phyloP scores from a whole-genome alignment of 179 eudicot genomes.

The Vitellaria paradoxa region DNA sequence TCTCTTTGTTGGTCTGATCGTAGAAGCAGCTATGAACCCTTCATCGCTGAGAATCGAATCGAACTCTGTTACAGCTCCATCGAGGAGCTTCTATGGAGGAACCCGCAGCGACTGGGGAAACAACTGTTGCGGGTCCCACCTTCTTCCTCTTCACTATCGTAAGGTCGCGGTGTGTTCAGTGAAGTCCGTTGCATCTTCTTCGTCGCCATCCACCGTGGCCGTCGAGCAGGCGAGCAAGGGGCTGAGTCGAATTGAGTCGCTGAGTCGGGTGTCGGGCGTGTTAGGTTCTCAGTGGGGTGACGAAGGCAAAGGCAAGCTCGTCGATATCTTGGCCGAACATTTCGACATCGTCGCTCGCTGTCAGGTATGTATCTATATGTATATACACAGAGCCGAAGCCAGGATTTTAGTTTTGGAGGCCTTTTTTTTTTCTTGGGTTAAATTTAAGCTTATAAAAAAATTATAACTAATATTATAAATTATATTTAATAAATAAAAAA shows the following conservation, averaged over 20 bases:
- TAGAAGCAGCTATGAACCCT: slow-evolving; percentile 27
- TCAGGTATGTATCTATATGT: slow-evolving; percentile 44
- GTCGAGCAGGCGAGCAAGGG: slow-evolving; percentile 24
- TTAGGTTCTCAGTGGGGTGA: slow-evolving; percentile 97
- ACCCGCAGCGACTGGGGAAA: not conserved
- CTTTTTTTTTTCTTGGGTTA: no score
- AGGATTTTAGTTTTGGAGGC: no score
- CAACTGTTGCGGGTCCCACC: not conserved
- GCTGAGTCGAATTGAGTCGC: slow-evolving; percentile 50
- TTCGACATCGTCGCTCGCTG: slow-evolving; percentile 96
- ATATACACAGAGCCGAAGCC: no score
- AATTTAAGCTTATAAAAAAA: no score
- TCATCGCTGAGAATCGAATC: slow-evolving; percentile 27
- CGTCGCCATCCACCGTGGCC: slow-evolving; percentile 11
- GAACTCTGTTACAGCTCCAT: slow-evolving; percentile 16
- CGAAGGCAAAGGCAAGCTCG: slow-evolving; percentile 93
- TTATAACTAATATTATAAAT: no score
- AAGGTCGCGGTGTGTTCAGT: slow-evolving; percentile 19
- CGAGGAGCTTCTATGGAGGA: not conserved
- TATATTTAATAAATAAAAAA: no score
- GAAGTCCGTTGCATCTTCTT: slow-evolving; percentile 19
- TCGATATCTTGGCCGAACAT: slow-evolving; percentile 78
- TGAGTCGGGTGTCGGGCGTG: slow-evolving; percentile 93
- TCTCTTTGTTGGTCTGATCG: not conserved
- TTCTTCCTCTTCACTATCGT: not conserved